phyloP scores from a whole-genome alignment of 2,329 filamentous ascomycete genomes.

The Pseudocercospora cruenta region DNA sequence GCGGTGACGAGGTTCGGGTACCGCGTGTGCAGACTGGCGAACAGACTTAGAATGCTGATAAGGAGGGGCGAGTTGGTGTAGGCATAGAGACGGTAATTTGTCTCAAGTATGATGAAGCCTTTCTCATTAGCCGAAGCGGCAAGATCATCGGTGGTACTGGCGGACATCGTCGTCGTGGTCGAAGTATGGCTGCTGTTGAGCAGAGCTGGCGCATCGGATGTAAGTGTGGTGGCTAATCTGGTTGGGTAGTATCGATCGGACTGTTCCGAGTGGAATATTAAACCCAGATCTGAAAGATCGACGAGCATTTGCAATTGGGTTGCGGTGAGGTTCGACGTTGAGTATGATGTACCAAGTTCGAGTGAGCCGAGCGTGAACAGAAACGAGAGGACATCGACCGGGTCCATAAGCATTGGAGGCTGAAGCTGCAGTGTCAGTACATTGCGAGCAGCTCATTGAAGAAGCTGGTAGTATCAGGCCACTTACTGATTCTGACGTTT shows the following conservation, averaged over 20 bases:
- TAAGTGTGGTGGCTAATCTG: conserved; percentile 89
- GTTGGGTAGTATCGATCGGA: conserved; percentile 78
- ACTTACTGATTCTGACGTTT: conserved; percentile 62
- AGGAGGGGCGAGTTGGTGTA: conserved; percentile 94
- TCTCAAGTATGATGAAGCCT: conserved; percentile 94
- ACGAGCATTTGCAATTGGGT: conserved; percentile 87
- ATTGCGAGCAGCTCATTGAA: not conserved
- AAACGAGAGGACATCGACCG: conserved; percentile 92
- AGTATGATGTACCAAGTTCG: conserved; percentile 89
- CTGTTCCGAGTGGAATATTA: conserved; percentile 68
- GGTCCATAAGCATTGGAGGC: conserved; percentile 72
- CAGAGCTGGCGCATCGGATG: conserved; percentile 72
- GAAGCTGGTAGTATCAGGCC: not conserved
- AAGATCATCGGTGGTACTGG: conserved; percentile 31
- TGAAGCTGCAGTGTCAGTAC: no score
- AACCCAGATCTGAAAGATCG: conserved; percentile 86
- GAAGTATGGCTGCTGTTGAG: conserved; percentile 69
- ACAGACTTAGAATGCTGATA: conserved; percentile 90
- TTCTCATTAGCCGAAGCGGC: conserved; percentile 52
- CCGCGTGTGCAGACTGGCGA: conserved; percentile 82
- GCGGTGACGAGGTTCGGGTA: conserved; percentile 95
- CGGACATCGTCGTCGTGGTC: conserved; percentile 59
- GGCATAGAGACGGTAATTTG: conserved; percentile 95
- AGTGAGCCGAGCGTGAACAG: conserved; percentile 93
- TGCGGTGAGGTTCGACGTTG: conserved; percentile 78